Conservation (phyloP, 768 basidiomycete genomes). For the Leccinum aurantiacum region DNA sequence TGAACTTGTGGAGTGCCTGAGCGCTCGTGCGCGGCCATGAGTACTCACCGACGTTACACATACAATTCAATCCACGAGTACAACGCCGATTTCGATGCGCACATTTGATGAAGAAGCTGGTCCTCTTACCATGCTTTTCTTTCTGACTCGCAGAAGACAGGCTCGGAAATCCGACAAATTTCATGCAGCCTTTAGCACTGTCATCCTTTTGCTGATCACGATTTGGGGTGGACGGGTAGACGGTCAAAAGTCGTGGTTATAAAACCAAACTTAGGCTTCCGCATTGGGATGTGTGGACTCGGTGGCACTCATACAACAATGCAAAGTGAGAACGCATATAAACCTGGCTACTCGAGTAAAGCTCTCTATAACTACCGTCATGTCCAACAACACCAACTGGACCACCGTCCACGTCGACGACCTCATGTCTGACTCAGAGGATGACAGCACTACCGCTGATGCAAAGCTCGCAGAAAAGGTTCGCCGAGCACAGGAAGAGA, state of each 20-base stretch:
- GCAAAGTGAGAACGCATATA: no score
- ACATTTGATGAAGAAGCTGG: neutral
- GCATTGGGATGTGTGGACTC: no score
- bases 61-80: neutral
- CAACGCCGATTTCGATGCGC: no score
- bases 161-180: neutral
- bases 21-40: neutral
- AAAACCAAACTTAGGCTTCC: conserved; percentile 20
- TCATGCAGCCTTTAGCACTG: conserved; percentile 9
- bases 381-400: no score
- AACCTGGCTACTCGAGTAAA: no score
- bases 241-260: conserved; percentile 32
- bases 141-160: neutral
- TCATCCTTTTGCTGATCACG: neutral
- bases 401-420: no score
- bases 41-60: neutral
- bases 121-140: conserved; percentile 13
- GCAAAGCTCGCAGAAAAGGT: no score
- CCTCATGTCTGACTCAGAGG: no score
- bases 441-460: no score
- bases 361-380: neutral
- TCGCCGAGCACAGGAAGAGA: no score
- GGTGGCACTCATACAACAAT: no score
- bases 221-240: neutral
- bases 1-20: neutral